Conservation (phyloP, 2,329 filamentous ascomycete genomes). For the Fusarium sp. region DNA sequence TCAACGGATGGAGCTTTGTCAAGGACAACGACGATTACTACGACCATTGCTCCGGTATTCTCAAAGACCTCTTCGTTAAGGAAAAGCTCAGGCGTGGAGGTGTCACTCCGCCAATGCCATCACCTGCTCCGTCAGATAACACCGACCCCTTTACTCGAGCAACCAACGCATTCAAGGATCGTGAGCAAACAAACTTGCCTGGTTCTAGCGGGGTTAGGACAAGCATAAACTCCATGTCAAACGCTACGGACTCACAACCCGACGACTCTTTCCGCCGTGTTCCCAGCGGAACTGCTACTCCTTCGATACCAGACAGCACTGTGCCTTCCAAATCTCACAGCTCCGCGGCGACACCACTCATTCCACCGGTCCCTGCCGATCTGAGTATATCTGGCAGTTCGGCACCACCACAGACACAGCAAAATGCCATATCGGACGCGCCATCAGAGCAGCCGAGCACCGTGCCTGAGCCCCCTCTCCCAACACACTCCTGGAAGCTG, state of each 20-base stretch:
- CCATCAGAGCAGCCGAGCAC: constrained; percentile 48
- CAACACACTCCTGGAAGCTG: constrained; percentile 96
- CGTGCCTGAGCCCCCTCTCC: constrained; percentile 72
- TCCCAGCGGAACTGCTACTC: constrained; percentile 47
- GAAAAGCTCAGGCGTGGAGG: constrained; percentile 77
- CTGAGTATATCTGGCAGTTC: constrained; percentile 47
- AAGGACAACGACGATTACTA: constrained; percentile 99
- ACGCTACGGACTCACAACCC: constrained; percentile 41
- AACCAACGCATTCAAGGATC: constrained; percentile 53
- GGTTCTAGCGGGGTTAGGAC: constrained; percentile 43
- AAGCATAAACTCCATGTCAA: constrained; percentile 39
- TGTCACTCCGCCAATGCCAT: constrained; percentile 67
- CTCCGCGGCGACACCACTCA: constrained; percentile 50
- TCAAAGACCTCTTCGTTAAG: constrained; percentile 87
- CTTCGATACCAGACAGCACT: constrained; percentile 46
- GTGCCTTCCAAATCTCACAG: constrained; percentile 51
- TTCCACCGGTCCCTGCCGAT: constrained; percentile 50
- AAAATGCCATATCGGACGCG: constrained; percentile 51
- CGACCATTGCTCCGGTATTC: constrained; percentile 86
- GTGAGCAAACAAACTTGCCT: constrained; percentile 47
- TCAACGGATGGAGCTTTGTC: constrained; percentile 99
- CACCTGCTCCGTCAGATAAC: constrained; percentile 58
- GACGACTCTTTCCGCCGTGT: constrained; percentile 39
- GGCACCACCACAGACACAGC: constrained; percentile 39
- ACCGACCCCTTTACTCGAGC: constrained; percentile 55